Evolutionary conservation across 495 filamentous ascomycete genomes (phyloP).

Genomic region (Pseudevernia furfuracea): DNA sequence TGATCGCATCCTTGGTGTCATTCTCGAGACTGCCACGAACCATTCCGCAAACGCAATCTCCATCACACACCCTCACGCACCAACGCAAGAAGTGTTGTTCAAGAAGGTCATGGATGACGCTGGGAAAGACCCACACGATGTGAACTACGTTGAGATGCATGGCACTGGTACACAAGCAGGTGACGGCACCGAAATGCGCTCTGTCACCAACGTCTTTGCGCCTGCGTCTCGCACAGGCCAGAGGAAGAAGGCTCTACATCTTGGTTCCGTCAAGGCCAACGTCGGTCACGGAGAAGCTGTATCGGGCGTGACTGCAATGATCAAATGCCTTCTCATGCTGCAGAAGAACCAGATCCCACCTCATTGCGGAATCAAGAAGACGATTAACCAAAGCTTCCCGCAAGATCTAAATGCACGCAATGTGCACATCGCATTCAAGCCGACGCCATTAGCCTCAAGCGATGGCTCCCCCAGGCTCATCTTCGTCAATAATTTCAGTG

Average conservation of each 20-base stretch:
- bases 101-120: conserved; percentile 59
- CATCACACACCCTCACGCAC: conserved; percentile 75
- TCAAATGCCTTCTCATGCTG: conserved; percentile 85
- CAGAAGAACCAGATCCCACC: conserved; percentile 77
- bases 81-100: conserved; percentile 65
- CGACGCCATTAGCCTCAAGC: conserved; percentile 54
- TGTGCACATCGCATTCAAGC: conserved; percentile 58
- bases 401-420: conserved; percentile 66
- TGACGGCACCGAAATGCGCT: conserved; percentile 71
- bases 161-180: conserved; percentile 84
- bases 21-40: conserved; percentile 64
- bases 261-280: conserved; percentile 84
- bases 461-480: conserved; percentile 56
- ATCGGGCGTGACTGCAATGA: conserved; percentile 72
- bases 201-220: conserved; percentile 74
- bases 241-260: conserved; percentile 62
- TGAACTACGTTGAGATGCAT: conserved; percentile 83
- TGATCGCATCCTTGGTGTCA: conserved; percentile 67
- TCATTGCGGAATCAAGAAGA: conserved; percentile 76
- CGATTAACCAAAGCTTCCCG: conserved; percentile 75
- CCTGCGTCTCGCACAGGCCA: conserved; percentile 57
- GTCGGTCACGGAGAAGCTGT: conserved; percentile 85
- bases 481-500: conserved; percentile 63
- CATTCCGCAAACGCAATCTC: conserved; percentile 72
- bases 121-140: conserved; percentile 61